phyloP scores from a whole-genome alignment of 345 rosid species.

The Aegle marmelos region DNA sequence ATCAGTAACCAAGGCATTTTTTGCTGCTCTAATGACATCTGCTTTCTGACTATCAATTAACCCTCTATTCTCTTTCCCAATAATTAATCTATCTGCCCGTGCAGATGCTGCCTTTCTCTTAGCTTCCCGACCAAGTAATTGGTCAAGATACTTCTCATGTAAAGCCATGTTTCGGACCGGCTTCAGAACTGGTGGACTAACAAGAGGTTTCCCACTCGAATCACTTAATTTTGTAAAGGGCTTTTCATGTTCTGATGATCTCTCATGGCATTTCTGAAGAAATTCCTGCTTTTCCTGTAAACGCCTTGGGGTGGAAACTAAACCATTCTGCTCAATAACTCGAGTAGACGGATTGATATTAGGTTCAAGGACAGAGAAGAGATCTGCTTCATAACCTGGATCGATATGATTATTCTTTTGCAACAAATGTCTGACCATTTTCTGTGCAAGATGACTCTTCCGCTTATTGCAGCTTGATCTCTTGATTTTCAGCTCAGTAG shows the following conservation, averaged over 20 bases:
- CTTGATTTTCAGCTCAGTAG: conserved; percentile 35
- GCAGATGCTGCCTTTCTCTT: conserved; percentile 52
- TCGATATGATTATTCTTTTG: conserved; percentile 50
- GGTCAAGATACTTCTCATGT: conserved; percentile 83
- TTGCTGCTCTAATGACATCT: conserved; percentile 53
- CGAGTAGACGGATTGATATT: conserved; percentile 21
- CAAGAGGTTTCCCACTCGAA: conserved; percentile 25
- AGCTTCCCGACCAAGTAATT: conserved; percentile 71
- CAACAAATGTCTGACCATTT: conserved; percentile 53
- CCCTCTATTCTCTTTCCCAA: conserved; percentile 44
- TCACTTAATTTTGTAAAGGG: conserved; percentile 36
- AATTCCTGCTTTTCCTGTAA: conserved; percentile 32
- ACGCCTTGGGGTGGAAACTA: conserved; percentile 46
- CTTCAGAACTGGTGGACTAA: conserved; percentile 67
- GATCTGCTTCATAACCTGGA: conserved; percentile 50
- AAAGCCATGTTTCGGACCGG: conserved; percentile 60
- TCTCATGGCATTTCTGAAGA: conserved; percentile 38
- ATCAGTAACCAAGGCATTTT: conserved; percentile 45
- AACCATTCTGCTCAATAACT: conserved; percentile 14
- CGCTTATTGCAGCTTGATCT: conserved; percentile 23
- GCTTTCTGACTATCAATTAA: conserved; percentile 23
- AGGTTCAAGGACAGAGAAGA: conserved; percentile 76
- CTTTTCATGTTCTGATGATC: conserved; percentile 35
- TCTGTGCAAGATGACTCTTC: conserved; percentile 43
- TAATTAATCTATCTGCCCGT: conserved; percentile 11